These are phyloP conservation scores for Trametes cubensis DNA, from an alignment of 768 basidiomycete genomes.

Conservation along the genomic window DNA sequence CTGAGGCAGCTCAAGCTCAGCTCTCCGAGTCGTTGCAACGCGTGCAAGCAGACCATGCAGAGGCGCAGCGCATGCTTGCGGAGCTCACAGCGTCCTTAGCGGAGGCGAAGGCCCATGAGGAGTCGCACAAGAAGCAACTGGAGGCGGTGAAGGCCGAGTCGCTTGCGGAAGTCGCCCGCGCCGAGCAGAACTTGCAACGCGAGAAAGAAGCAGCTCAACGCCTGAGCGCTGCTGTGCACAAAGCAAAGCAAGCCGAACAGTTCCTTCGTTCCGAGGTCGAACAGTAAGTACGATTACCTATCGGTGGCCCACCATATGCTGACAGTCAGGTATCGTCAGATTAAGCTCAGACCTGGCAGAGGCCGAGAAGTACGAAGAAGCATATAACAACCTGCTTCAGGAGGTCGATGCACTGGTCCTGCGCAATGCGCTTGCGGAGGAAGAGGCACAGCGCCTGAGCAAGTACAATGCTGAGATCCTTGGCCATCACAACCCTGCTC, in stretches of 20 bases:
- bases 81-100: conserved; percentile 26
- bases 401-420: conserved; percentile 66
- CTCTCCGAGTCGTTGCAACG: conserved; percentile 45
- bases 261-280: conserved; percentile 69
- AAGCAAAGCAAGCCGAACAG: conserved; percentile 66
- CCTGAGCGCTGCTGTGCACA: conserved; percentile 53
- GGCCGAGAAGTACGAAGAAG: conserved; percentile 67
- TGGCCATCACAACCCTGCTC: conserved; percentile 81
- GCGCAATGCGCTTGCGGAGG: conserved; percentile 77
- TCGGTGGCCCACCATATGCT: background rate
- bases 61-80: conserved; percentile 27
- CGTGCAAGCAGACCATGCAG: conserved; percentile 26
- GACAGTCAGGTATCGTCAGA: conserved; percentile 29
- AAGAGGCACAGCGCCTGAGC: conserved; percentile 74
- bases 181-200: conserved; percentile 31
- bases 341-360: conserved; percentile 56
- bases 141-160: conserved; percentile 34
- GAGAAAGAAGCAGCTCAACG: conserved; percentile 47
- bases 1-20: conserved; percentile 45
- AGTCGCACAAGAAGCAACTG: conserved; percentile 33
- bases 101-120: conserved; percentile 26
- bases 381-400: conserved; percentile 65
- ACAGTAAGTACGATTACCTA: conserved; percentile 48
- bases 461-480: conserved; percentile 85
- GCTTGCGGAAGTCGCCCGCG: conserved; percentile 36